Evolutionary conservation across 331 rosid species (phyloP).

Genomic region (Telfairia occidentalis): DNA sequence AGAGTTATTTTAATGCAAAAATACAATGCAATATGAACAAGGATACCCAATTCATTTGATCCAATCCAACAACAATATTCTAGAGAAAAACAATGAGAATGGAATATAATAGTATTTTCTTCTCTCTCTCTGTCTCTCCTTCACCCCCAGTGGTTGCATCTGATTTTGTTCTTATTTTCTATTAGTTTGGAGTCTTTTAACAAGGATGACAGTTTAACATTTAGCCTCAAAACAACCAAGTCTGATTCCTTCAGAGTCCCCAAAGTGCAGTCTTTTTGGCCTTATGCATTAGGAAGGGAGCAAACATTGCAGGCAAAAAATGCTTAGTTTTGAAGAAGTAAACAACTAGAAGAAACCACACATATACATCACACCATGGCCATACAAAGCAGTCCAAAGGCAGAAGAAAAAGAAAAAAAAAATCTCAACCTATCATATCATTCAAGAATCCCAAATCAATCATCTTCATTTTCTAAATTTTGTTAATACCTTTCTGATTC

Average conservation of each 20-base stretch:
- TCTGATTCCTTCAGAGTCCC: neutral
- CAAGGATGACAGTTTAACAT: neutral
- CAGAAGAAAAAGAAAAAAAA: neutral
- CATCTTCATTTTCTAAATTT: neutral
- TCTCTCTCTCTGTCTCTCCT: neutral
- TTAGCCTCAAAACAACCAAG: neutral
- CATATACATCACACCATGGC: neutral
- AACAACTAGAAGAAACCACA: neutral
- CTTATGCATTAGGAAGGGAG: conserved; percentile 4
- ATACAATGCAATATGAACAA: neutral
- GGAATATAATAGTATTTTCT: neutral
- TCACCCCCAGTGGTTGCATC: neutral
- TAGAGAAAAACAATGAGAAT: neutral
- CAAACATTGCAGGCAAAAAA: conserved; percentile 1
- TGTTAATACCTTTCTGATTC: neutral
- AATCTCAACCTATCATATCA: neutral
- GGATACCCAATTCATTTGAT: neutral
- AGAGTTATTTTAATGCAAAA: neutral
- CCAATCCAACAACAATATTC: neutral
- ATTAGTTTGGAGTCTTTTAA: neutral
- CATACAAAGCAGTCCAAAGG: neutral
- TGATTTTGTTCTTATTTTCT: conserved; percentile 4
- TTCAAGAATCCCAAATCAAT: neutral
- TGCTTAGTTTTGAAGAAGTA: neutral
- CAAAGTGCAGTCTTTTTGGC: conserved; percentile 10